Conservation (phyloP, 202 grass and related monocot species). For the Bolboschoenoplectus hybrid region DNA sequence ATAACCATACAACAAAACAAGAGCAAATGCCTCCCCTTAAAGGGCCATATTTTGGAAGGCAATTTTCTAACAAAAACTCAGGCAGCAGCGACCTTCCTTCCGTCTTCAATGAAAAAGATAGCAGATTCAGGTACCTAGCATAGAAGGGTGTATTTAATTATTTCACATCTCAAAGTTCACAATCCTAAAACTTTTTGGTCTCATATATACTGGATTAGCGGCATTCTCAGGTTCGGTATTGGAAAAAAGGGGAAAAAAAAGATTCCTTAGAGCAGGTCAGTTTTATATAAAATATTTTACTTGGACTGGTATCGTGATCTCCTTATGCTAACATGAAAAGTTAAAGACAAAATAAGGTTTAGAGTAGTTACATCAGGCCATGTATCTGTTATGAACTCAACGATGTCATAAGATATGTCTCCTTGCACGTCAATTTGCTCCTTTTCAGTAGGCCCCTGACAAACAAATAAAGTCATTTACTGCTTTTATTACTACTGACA, state of each 20-base stretch:
- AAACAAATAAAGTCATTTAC: neutral
- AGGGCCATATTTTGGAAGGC: neutral
- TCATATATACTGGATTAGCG: neutral
- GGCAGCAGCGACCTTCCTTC: conserved; percentile 92
- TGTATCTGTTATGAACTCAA: conserved; percentile 94
- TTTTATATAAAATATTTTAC: neutral
- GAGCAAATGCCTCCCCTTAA: conserved; percentile 5
- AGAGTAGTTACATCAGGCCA: conserved; percentile 82
- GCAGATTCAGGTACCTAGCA: conserved; percentile 78
- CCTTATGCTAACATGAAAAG: neutral
- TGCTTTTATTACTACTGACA: neutral
- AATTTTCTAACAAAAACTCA: conserved; percentile 42
- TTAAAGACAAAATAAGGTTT: conserved; percentile 17
- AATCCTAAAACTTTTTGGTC: neutral
- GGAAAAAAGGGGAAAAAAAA: neutral
- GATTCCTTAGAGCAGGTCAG: neutral
- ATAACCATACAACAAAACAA: conserved; percentile 26
- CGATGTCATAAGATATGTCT: conserved; percentile 95
- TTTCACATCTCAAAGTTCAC: neutral
- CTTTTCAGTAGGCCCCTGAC: conserved; percentile 93
- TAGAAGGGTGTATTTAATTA: neutral
- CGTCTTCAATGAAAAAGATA: conserved; percentile 99
- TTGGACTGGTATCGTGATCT: neutral
- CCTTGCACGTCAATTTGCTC: conserved; percentile 99
- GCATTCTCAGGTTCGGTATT: neutral